Base-by-base conservation (phyloP, 1,284 basidiomycete genomes). In the Moesziomyces globuligerus region DNA sequence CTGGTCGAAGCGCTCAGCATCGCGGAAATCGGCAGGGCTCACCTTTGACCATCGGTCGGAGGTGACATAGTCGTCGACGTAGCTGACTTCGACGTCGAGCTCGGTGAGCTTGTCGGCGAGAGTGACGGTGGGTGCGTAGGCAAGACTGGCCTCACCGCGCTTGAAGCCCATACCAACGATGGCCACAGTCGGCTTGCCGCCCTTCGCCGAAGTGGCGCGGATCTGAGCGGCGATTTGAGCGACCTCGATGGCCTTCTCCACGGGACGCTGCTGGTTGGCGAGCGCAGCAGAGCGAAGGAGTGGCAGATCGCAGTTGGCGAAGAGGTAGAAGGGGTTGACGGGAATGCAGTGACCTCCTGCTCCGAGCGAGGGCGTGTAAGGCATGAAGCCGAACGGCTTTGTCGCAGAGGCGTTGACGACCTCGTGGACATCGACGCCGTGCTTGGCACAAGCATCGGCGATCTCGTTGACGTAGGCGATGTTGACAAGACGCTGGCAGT, bases 391-490 rank as follows among this genome's bases (percentile, higher is more conserved):
- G 25, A 68, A 68, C 7, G 65, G 65, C 48, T 68, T 68, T 1
- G 65, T 68, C 4, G 48, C 46, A 8, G 47, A 50, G 23, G 65
- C 65, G n/a, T 28, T 48, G 41, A 48, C 49, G 6, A 61, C 65
- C 39, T 61, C 65, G 45, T 68, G 65, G 1, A 68, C 50, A 9
- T 68, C 65, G 1, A 68, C 53, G 1, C 58, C 58, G 44, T 56
- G 65, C 25, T 50, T 38, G 8, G 43, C 48, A 37, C 65, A 68
- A 1, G 65, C 65, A 39, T 68, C 65, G 17, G 65, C 52, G 11
- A 68, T 68, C 46, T 68, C 65, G 58, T 68, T 68, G 49, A 68
- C 53, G 21, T 68, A 68, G n/a, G 65, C 58, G 32, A 68, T 68
- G 58, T 61, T 60, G 49, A 68, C 23, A 7, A 68, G 36, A 6